Evolutionary conservation across 352 stramenopile species (phyloP).

Genomic region (Globisporangium carolinianum): DNA sequence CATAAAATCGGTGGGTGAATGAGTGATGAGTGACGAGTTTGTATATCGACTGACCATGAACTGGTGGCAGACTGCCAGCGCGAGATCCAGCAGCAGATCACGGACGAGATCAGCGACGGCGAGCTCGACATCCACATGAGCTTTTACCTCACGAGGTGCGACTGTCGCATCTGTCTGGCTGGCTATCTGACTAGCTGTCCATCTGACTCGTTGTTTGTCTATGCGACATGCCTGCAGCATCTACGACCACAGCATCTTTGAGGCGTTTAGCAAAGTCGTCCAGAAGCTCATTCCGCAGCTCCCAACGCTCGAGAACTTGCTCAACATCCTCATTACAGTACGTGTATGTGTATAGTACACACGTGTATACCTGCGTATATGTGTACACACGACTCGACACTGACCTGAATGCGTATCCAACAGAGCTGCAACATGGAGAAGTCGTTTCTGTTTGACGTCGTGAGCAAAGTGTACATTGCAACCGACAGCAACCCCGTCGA

Average conservation of each 20-base stretch:
- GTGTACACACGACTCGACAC: too few relatives aligned
- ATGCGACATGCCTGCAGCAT: constrained; percentile 32
- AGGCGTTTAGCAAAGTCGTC: constrained; percentile 96
- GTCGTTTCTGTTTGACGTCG: constrained; percentile 97
- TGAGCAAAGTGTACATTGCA: constrained; percentile 98
- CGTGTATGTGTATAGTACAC: background rate
- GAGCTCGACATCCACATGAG: constrained; percentile 91
- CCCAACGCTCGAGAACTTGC: constrained; percentile 95
- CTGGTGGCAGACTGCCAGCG: constrained; percentile 87
- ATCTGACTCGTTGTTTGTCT: background rate
- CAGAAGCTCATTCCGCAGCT: constrained; percentile 97
- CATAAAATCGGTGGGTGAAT: constrained; percentile 90
- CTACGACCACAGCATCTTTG: constrained; percentile 96
- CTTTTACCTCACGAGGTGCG: constrained; percentile 84
- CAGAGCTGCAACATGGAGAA: constrained; percentile 98
- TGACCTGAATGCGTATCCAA: constrained; percentile 3
- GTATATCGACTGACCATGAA: background rate
- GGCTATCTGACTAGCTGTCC: background rate
- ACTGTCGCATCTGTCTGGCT: background rate
- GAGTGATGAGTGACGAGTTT: background rate
- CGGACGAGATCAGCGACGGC: constrained; percentile 93
- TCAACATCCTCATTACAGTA: constrained; percentile 96
- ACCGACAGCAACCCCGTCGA: constrained; percentile 98
- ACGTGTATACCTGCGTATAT: too few relatives aligned
- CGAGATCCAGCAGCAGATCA: constrained; percentile 97